Base-by-base conservation (phyloP, 2,329 filamentous ascomycete genomes). In the Trichoderma koningii region DNA sequence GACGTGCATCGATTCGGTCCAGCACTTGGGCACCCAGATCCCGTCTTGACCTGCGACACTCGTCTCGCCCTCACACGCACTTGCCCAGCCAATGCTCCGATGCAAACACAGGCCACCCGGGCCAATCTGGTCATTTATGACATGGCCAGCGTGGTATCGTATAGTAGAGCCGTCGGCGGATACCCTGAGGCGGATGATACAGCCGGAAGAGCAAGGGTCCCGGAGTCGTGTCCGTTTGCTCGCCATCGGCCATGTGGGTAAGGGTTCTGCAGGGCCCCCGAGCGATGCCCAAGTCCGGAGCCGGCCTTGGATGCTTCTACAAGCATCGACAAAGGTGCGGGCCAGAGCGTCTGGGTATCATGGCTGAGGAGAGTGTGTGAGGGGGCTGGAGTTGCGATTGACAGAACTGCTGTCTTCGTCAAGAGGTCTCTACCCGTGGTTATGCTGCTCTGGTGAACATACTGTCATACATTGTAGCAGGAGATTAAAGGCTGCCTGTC, bases 51-150 rank as follows among this genome's bases (percentile, higher is more conserved):
- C 34, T 38, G 34, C 34, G 34, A 38, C 34, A 23, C 34, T 38
- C 10, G 3, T 38, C 34, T 38, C 34, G 34, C 34, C 14, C 34
- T 23, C 34, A 42, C 23, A 50, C 19, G 55, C 62, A n/a, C 34
- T 53, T 21, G 21, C 44, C 19, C 34, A 50, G 21, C 51, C n/a
- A 64, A 51, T 21, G 21, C 53, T 64, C 62, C 47, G 53, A 59
- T 64, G 53, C 62, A 59, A 64, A 64, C 53, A 47, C 62, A 64
- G 44, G 53, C 21, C 53, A 64, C 23, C 53, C 62, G 10, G 42
- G 51, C 23, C 41, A 59, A 64, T 51, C 53, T 64, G 30, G 53
- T 64, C 62, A 57, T 59, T 56, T 64, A 64, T 64, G 62, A 64
- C 53, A 51, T 50, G 61, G 28, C 19, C 38, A 48, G n/a, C 19